Evolutionary conservation across 2,329 filamentous ascomycete genomes (phyloP).

Genomic region (Monilinia vaccinii-corymbosi): DNA sequence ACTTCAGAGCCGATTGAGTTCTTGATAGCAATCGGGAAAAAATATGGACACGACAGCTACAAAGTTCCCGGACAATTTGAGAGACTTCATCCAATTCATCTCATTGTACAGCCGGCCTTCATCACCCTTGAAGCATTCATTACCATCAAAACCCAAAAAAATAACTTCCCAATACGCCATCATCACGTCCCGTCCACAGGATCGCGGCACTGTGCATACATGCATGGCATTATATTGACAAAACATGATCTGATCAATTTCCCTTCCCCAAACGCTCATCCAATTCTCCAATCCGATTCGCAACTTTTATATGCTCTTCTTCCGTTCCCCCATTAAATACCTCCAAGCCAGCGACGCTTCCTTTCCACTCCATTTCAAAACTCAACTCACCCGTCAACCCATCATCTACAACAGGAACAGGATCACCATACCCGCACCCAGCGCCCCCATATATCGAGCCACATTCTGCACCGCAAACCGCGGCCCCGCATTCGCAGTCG

Average conservation of each 20-base stretch:
- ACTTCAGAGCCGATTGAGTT: too few relatives aligned
- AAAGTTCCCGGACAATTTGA: too few relatives aligned
- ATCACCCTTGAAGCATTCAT: neutral
- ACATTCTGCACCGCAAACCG: neutral
- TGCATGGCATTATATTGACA: neutral
- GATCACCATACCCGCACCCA: neutral
- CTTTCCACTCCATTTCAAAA: neutral
- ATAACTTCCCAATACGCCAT: neutral
- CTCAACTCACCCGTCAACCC: neutral
- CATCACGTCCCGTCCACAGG: slow-evolving; percentile 1
- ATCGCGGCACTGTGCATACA: slow-evolving; percentile 2
- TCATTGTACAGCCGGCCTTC: neutral
- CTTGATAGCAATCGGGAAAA: neutral
- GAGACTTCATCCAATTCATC: neutral
- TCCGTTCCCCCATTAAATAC: neutral
- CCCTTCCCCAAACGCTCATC: neutral
- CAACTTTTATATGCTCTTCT: neutral
- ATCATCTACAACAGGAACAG: neutral
- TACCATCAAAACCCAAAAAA: neutral
- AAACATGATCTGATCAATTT: neutral
- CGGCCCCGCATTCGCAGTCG: neutral
- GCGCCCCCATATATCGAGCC: neutral
- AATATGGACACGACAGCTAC: neutral
- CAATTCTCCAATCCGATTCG: neutral
- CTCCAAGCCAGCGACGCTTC: neutral